Evolutionary conservation across 2,329 filamentous ascomycete species (phyloP).

Genomic region (Cladophialophora yegresii): DNA sequence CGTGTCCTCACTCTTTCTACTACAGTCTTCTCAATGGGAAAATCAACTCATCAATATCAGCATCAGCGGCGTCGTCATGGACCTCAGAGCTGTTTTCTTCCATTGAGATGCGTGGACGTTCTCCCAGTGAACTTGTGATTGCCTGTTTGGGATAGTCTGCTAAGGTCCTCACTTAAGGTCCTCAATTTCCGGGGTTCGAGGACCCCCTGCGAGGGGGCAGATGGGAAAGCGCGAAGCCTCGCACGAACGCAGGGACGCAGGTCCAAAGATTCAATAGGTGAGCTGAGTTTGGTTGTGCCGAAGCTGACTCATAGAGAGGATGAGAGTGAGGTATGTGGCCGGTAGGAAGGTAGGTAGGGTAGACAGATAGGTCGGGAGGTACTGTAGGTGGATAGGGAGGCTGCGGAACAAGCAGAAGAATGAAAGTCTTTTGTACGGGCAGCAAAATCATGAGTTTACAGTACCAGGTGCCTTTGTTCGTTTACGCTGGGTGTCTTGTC

Average conservation of each 20-base stretch:
- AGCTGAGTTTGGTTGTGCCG: neutral
- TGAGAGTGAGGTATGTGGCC: neutral
- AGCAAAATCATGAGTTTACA: too few relatives aligned
- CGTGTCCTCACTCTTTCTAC: neutral
- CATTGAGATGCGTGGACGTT: neutral
- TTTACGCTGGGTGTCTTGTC: neutral
- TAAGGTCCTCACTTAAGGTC: too few relatives aligned
- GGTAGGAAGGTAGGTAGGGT: too few relatives aligned
- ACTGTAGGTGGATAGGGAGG: neutral
- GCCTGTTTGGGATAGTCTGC: neutral
- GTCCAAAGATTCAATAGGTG: too few relatives aligned
- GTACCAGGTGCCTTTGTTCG: neutral
- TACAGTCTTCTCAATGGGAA: too few relatives aligned
- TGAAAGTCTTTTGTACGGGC: too few relatives aligned
- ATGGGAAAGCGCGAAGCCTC: neutral
- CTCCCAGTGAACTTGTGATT: neutral
- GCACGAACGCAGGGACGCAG: neutral
- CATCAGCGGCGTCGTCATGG: neutral
- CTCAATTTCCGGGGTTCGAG: slow-evolving; percentile 5
- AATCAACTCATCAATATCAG: neutral
- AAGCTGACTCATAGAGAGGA: neutral
- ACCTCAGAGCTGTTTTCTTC: neutral
- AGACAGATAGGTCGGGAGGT: too few relatives aligned
- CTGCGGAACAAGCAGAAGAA: neutral
- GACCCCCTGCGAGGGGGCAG: too few relatives aligned